Conservation (phyloP, 257 asterid genomes). For the Scutellaria minor region DNA sequence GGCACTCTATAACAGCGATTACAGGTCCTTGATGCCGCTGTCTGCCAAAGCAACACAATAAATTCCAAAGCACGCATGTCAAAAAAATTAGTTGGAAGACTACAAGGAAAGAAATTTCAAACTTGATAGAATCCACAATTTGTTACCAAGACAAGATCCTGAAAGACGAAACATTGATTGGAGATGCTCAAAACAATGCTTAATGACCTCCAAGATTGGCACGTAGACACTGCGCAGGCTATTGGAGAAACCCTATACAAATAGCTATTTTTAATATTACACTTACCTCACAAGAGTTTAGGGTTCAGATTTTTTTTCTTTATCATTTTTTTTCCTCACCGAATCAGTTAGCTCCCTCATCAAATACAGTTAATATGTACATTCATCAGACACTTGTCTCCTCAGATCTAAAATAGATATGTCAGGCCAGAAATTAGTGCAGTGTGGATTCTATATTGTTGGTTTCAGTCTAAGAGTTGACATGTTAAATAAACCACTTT, state of each 20-base stretch:
- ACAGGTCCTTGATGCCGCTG: conserved; percentile 76
- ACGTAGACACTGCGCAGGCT: conserved; percentile 15
- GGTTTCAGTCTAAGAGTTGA: conserved; percentile 1
- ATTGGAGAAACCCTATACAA: conserved; percentile 2
- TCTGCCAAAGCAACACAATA: conserved; percentile 48
- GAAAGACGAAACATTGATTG: conserved; percentile 18
- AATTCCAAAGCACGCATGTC: conserved; percentile 29
- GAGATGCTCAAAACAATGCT: conserved; percentile 8
- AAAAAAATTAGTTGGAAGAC: not conserved
- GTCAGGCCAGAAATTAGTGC: not conserved
- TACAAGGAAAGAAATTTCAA: conserved; percentile 28
- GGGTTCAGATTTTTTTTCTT: not conserved
- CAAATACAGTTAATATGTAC: conserved; percentile 6
- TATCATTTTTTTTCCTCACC: not conserved
- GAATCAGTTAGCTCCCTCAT: conserved; percentile 27
- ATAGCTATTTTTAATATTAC: not conserved
- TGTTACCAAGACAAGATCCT: conserved; percentile 1
- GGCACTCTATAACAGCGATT: conserved; percentile 88
- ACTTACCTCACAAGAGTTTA: conserved; percentile 18
- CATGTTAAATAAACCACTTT: conserved; percentile 8
- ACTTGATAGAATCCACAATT: conserved; percentile 16
- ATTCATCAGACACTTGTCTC: conserved; percentile 16
- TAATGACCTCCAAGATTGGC: conserved; percentile 28
- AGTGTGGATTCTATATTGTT: not conserved
- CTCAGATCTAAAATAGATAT: conserved; percentile 19